Percentiles rank a stretch among this genome's conserved stretches.
Evolutionary conservation across 2,329 filamentous ascomycete species (phyloP).

Genomic region (Graphilbum ipis-grandicollis): DNA sequence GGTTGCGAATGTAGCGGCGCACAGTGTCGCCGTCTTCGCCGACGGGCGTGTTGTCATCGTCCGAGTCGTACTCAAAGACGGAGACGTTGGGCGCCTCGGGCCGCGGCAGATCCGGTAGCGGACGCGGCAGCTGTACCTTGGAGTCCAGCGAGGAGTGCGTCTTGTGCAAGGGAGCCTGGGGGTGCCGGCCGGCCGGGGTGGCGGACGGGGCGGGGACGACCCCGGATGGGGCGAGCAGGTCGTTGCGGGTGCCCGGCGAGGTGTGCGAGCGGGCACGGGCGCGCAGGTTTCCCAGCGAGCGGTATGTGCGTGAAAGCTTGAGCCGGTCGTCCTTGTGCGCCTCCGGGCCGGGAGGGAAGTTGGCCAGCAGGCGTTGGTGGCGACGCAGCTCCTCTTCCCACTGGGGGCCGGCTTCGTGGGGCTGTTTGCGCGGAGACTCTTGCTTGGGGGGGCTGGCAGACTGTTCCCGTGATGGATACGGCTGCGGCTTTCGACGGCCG

Average conservation of each 20-base stretch:
- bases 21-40: constrained; percentile 7
- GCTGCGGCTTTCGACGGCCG: not conserved
- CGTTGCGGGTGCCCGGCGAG: not conserved
- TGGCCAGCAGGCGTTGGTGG: constrained; percentile 6
- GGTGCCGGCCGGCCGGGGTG: not conserved
- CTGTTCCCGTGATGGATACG: too few relatives aligned
- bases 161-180: too few relatives aligned
- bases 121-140: not conserved
- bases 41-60: constrained; percentile 9
- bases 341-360: constrained; percentile 3
- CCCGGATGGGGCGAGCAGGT: not conserved
- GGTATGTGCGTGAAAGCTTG: constrained; percentile 3
- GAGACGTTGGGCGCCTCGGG: constrained; percentile 2
- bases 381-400: constrained; percentile 3
- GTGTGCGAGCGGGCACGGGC: constrained; percentile 4
- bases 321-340: not conserved
- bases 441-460: not conserved
- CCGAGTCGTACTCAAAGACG: constrained; percentile 9
- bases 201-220: not conserved
- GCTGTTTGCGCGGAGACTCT: too few relatives aligned
- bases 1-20: constrained; percentile 7
- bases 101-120: not conserved
- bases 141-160: not conserved
- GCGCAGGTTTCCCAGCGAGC: constrained; percentile 8
- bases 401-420: too few relatives aligned